phyloP scores from a whole-genome alignment of 2,329 filamentous ascomycete genomes.

The Lasiodiplodia gonubiensis region DNA sequence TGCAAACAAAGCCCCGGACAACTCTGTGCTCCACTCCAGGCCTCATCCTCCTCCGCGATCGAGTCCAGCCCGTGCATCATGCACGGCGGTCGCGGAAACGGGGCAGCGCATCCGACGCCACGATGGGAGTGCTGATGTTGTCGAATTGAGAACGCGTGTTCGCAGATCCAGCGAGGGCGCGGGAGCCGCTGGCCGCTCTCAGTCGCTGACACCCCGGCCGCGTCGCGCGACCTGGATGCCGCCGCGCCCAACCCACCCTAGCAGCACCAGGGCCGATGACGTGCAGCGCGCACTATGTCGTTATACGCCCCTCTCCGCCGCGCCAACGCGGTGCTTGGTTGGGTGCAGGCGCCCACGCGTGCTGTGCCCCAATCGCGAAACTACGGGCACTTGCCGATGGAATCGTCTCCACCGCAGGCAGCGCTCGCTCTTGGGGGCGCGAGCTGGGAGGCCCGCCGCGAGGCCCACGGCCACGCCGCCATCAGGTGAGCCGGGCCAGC shows the following conservation, averaged over 20 bases:
- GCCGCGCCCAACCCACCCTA: neutral
- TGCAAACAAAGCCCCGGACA: neutral
- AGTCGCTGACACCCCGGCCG: neutral
- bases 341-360: neutral
- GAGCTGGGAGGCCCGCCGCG: neutral
- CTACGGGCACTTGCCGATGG: neutral
- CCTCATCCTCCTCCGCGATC: slow-evolving; percentile 6
- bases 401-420: neutral
- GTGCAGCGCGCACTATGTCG: slow-evolving; percentile 10
- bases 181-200: slow-evolving; percentile 8
- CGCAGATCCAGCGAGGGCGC: slow-evolving; percentile 14
- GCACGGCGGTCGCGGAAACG: slow-evolving; percentile 20
- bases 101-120: slow-evolving; percentile 20
- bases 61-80: slow-evolving; percentile 5
- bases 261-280: slow-evolving; percentile 9
- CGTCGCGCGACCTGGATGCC: neutral
- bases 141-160: slow-evolving; percentile 20
- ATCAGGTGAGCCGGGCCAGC: slow-evolving; percentile 15
- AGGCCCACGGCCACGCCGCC: slow-evolving; percentile 14
- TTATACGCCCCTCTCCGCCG: neutral
- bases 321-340: neutral
- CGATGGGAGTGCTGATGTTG: neutral
- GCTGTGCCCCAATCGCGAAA: neutral
- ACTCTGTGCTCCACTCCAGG: neutral
- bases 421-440: neutral